phyloP scores from a whole-genome alignment of 2,329 filamentous ascomycete species.

The Metarhizium guizhouense region DNA sequence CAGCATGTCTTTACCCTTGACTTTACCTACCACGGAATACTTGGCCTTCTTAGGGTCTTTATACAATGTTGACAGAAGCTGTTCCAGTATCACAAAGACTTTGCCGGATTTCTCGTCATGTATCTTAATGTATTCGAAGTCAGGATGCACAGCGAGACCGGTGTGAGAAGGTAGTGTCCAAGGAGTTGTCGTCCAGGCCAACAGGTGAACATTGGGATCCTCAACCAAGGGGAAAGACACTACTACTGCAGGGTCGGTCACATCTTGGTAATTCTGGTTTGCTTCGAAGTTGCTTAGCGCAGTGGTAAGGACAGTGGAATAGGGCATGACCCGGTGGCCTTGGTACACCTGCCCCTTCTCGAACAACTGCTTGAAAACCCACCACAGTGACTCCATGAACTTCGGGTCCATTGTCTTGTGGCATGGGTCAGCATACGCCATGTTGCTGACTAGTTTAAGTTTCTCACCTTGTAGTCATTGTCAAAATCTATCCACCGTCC shows the following conservation, averaged over 20 bases:
- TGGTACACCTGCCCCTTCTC: slow-evolving; percentile 86
- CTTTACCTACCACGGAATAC: slow-evolving; percentile 70
- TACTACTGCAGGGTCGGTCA: slow-evolving; percentile 83
- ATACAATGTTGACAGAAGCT: slow-evolving; percentile 73
- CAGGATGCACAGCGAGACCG: slow-evolving; percentile 68
- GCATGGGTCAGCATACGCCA: not conserved
- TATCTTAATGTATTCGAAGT: slow-evolving; percentile 84
- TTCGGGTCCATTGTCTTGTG: slow-evolving; percentile 77
- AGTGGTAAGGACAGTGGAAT: slow-evolving; percentile 82
- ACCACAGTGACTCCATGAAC: slow-evolving; percentile 96
- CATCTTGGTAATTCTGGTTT: slow-evolving; percentile 89
- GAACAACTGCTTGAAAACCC: slow-evolving; percentile 90
- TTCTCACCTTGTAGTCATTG: slow-evolving; percentile 78
- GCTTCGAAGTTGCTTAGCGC: slow-evolving; percentile 90
- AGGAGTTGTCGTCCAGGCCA: slow-evolving; percentile 87
- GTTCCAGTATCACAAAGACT: slow-evolving; percentile 77
- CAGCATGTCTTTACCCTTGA: slow-evolving; percentile 76
- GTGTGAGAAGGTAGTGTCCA: slow-evolving; percentile 77
- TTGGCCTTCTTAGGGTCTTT: slow-evolving; percentile 96
- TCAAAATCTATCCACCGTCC: slow-evolving; percentile 98
- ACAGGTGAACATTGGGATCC: slow-evolving; percentile 63
- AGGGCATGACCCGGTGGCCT: slow-evolving; percentile 89
- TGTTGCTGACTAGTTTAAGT: not conserved
- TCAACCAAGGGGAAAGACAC: slow-evolving; percentile 78
- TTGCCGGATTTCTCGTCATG: slow-evolving; percentile 74